Evolutionary conservation across 208 protist species (phyloP), one percentile per base, ranked within the genome.

Genomic region (Acanthamoeba healyi): DNA sequence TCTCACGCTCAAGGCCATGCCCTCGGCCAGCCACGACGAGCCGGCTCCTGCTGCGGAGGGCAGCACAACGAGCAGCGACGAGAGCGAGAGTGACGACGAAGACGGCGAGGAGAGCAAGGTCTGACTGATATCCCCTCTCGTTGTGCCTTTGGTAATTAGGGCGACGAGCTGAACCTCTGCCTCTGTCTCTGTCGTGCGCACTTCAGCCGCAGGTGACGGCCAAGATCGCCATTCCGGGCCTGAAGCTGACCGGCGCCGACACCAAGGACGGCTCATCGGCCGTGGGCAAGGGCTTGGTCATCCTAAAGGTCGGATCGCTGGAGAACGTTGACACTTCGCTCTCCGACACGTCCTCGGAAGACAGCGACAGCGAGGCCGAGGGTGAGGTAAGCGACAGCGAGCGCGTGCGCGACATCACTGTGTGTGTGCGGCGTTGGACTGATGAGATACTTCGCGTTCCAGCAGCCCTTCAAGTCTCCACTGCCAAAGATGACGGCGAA

Each of bases 191-290:
- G 51, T 7, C 15, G 49, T 61, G 54, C 54, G 14, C 54, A 61
- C 54, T n/a, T 0, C 54, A 61, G 54, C 65, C 65, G 65, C 65
- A 9, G 70, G 70, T 79, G 32, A 12, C 40, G 10, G 22, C 70
- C 15, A 79, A 79, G 70, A 40, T 90, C 32, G 58, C 82, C 22
- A 90, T 90, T 65, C 82, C 82, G 38, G 82, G 82, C 22, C 49
- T 90, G 36, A 90, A 90, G 49, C 49, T 90, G 51, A 90, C 82
- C 4, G 58, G 38, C 19, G 58, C 82, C 22, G 46, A 90, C 24
- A 90, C 82, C 2, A 90, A 90, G 40, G 82, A 90, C 42, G 82
- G 82, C 49, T 67, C 82, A 17, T 36, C 82, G n/a, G 49, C 49
- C 49, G 42, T 58, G 54, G 82, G 82, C 51, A 90, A 90, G 58